A percentile compares a stretch with the other conserved stretches of the same genome.
Evolutionary conservation across 257 asterid species (phyloP).

Genomic region (Petunia axillaris): DNA sequence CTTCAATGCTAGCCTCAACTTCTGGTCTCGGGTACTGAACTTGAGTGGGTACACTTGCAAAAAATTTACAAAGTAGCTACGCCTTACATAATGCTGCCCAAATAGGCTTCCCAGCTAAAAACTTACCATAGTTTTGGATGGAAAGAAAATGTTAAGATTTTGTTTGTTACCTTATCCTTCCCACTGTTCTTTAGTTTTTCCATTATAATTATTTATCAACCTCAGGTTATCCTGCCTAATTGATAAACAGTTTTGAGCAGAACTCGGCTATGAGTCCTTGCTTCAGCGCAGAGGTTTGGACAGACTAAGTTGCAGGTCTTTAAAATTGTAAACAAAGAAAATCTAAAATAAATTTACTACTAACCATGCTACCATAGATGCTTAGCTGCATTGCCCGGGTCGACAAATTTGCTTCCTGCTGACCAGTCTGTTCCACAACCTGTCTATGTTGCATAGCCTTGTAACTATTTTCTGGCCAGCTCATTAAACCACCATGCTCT

Average conservation of each 20-base stretch:
- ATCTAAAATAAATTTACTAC: conserved; percentile 29
- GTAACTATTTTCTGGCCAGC: conserved; percentile 67
- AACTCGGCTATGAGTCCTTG: neutral
- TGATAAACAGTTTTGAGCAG: neutral
- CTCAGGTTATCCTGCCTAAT: neutral
- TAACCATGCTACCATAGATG: conserved; percentile 81
- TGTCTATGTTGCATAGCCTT: conserved; percentile 34
- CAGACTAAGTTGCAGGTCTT: neutral
- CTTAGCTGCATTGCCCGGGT: conserved; percentile 78
- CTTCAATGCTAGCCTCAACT: no score
- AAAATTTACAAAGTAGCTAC: no score
- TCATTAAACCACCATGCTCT: conserved; percentile 67
- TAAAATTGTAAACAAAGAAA: neutral
- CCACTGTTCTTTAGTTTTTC: no score
- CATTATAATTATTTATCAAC: no score
- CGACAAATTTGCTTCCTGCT: conserved; percentile 56
- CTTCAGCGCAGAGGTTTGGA: neutral
- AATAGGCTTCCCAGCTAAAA: no score
- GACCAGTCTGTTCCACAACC: conserved; percentile 40
- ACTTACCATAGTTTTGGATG: no score
- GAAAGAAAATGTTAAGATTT: no score
- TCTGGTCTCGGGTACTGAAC: no score
- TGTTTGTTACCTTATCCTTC: no score
- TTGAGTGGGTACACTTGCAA: no score
- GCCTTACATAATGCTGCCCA: no score